phyloP scores from a whole-genome alignment of 1,284 basidiomycete genomes.

The Austroboletus novae-zelandiae region DNA sequence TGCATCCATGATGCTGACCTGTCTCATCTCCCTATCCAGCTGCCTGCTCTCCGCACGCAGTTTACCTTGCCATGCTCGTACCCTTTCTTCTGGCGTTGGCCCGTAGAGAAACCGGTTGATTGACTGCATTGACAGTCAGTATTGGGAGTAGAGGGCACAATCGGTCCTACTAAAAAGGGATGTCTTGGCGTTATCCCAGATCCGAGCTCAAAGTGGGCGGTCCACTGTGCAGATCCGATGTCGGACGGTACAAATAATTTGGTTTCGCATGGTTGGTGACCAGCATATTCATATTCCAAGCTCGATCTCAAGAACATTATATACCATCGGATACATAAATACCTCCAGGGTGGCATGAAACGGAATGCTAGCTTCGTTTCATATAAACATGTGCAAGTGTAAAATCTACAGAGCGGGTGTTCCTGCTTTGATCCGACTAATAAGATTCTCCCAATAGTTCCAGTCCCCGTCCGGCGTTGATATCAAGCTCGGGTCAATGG shows the following conservation, averaged over 20 bases:
- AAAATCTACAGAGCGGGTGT: slow-evolving; percentile 32
- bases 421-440: slow-evolving; percentile 68
- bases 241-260: too few species aligned
- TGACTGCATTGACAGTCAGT: slow-evolving; percentile 62
- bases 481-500: slow-evolving; percentile 43
- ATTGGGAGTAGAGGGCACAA: slow-evolving; percentile 1
- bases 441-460: slow-evolving; percentile 78
- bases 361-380: slow-evolving; percentile 9
- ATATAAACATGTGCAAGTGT: background rate
- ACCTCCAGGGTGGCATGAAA: slow-evolving; percentile 8
- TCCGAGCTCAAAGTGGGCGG: background rate
- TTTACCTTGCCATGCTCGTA: slow-evolving; percentile 85
- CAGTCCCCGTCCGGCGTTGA: slow-evolving; percentile 66
- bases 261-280: background rate
- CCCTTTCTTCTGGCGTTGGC: slow-evolving; percentile 89
- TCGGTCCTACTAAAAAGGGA: slow-evolving; percentile 17
- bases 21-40: slow-evolving; percentile 89
- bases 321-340: slow-evolving; percentile 8
- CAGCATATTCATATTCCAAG: background rate
- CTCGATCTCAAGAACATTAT: slow-evolving; percentile 1
- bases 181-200: slow-evolving; percentile 1
- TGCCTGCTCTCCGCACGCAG: slow-evolving; percentile 77
- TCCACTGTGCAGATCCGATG: too few species aligned
- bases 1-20: slow-evolving; percentile 55
- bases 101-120: slow-evolving; percentile 93